Percentiles rank a stretch among this genome's conserved stretches.
Evolutionary conservation across 768 basidiomycete species (phyloP).

Genomic region (Suillus placidus): DNA sequence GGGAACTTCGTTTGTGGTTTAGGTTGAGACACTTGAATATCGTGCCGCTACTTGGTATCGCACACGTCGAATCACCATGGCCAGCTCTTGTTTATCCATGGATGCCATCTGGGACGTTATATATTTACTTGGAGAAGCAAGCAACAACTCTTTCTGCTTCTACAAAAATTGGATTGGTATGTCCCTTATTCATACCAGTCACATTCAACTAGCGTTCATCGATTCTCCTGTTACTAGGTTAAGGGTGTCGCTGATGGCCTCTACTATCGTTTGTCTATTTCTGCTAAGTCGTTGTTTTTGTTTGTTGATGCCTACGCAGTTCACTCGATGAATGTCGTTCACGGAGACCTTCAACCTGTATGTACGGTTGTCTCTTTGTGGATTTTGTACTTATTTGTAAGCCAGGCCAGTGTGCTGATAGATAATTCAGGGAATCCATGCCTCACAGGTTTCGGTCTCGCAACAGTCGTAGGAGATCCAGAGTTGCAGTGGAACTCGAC

Average conservation of each 20-base stretch:
- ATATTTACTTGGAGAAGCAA: background rate
- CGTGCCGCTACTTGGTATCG: conserved; percentile 22
- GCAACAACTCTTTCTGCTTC: background rate
- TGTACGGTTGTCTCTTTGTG: conserved; percentile 3
- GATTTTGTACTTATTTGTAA: background rate
- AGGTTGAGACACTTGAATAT: conserved; percentile 22
- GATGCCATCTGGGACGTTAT: conserved; percentile 7
- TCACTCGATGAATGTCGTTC: conserved; percentile 17
- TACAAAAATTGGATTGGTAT: background rate
- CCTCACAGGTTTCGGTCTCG: conserved; percentile 49
- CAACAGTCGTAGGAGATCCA: conserved; percentile 37
- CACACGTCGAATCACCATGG: background rate
- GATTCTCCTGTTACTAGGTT: conserved; percentile 6
- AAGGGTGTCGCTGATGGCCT: conserved; percentile 19
- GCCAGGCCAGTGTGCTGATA: conserved; percentile 24
- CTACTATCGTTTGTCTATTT: conserved; percentile 12
- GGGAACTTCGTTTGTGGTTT: conserved; percentile 27
- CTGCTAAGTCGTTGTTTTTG: background rate
- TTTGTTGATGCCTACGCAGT: conserved; percentile 11
- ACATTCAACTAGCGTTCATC: background rate
- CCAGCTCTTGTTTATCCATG: conserved; percentile 3
- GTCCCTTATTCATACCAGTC: background rate
- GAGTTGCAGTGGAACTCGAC: background rate
- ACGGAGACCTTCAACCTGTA: conserved; percentile 21
- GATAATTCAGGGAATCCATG: conserved; percentile 31